Evolutionary conservation across 1,139 yeast genomes (phyloP).

Genomic region (Nadsonia commutata): DNA sequence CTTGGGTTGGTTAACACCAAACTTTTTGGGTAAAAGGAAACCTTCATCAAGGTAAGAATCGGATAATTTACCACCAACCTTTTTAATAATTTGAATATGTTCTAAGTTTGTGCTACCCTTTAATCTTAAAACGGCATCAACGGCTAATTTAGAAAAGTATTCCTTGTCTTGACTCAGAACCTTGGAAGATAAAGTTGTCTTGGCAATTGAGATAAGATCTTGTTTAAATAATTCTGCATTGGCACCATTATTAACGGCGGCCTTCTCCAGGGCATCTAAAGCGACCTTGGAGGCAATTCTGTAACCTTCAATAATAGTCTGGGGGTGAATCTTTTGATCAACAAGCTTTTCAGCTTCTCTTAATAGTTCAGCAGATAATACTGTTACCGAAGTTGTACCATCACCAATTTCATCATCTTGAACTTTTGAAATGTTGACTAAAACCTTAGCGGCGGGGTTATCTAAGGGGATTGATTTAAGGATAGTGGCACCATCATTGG

Average conservation of each 20-base stretch:
- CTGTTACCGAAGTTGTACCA: slow-evolving; percentile 98
- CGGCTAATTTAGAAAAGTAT: slow-evolving; percentile 77
- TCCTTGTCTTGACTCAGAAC: slow-evolving; percentile 90
- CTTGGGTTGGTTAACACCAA: slow-evolving; percentile 92
- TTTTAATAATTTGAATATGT: slow-evolving; percentile 85
- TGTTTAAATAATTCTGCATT: slow-evolving; percentile 50
- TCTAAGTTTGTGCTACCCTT: slow-evolving; percentile 92
- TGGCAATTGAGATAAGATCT: slow-evolving; percentile 78
- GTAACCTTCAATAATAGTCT: slow-evolving; percentile 91
- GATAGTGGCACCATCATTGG: slow-evolving; percentile 98
- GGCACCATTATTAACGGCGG: slow-evolving; percentile 61
- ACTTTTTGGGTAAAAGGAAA: slow-evolving; percentile 75
- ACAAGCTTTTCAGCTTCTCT: slow-evolving; percentile 92
- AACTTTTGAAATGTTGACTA: slow-evolving; percentile 89
- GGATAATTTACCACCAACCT: slow-evolving; percentile 79
- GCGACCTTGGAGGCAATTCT: slow-evolving; percentile 82
- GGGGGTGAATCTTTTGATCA: slow-evolving; percentile 92
- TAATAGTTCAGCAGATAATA: slow-evolving; percentile 75
- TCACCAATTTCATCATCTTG: slow-evolving; percentile 99
- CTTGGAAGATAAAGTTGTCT: slow-evolving; percentile 86
- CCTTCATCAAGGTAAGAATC: slow-evolving; percentile 96
- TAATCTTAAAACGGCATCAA: slow-evolving; percentile 82
- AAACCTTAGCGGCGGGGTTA: slow-evolving; percentile 95
- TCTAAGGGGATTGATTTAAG: slow-evolving; percentile 88
- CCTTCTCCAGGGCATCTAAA: slow-evolving; percentile 56